Percentiles rank a stretch among this genome's conserved stretches.
Conservation (phyloP, 1,284 basidiomycete species). For the Cutaneotrichosporon cyanovorans region DNA sequence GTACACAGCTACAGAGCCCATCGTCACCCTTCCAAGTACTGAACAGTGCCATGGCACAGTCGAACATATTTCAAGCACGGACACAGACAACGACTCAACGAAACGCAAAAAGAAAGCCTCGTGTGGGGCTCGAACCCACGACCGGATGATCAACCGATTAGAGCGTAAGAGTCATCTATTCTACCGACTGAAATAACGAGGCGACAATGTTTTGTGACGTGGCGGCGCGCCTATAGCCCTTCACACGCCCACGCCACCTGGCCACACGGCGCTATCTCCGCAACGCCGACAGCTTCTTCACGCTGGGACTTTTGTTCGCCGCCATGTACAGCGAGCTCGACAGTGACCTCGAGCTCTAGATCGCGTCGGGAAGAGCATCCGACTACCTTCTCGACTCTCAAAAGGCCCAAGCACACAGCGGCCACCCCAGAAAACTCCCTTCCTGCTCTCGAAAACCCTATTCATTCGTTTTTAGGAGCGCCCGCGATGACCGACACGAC, state of each 20-base stretch:
- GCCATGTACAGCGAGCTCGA: too few relatives aligned
- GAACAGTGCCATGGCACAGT: too few relatives aligned
- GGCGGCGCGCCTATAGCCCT: too few relatives aligned
- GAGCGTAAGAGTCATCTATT: neutral
- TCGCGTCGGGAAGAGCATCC: neutral
- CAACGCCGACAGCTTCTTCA: too few relatives aligned
- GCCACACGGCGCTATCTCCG: too few relatives aligned
- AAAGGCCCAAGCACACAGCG: conserved; percentile 1
- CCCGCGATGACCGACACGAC: conserved; percentile 42
- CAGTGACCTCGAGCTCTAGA: too few relatives aligned
- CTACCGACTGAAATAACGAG: conserved; percentile 2
- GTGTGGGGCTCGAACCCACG: conserved; percentile 11
- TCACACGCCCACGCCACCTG: too few relatives aligned
- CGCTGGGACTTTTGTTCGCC: too few relatives aligned
- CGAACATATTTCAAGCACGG: too few relatives aligned
- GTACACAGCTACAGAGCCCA: too few relatives aligned
- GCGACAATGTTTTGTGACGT: neutral
- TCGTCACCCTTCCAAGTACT: too few relatives aligned
- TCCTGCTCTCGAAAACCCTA: neutral
- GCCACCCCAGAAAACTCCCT: neutral
- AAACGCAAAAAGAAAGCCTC: conserved; percentile 3
- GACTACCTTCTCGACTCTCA: conserved; percentile 1
- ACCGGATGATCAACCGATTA: conserved; percentile 5
- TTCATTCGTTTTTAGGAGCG: neutral
- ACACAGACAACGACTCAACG: too few relatives aligned